A percentile compares a stretch with the other conserved stretches of the same genome.
phyloP scores from a whole-genome alignment of 1,284 basidiomycete genomes.

The Puccinia hordei region DNA sequence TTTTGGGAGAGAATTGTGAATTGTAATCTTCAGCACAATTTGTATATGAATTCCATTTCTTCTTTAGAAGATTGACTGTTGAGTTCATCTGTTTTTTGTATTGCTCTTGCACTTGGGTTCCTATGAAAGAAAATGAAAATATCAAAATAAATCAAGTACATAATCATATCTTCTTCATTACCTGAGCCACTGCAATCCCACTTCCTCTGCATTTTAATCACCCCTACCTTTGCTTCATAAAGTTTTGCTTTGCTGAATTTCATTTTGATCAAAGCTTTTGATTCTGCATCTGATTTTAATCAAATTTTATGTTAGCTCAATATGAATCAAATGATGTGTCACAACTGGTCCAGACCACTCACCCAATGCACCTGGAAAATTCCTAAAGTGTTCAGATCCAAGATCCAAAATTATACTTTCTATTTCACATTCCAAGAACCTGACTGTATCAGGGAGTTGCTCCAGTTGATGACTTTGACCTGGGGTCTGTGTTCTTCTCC shows the following conservation, averaged over 20 bases:
- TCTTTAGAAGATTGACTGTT: not conserved
- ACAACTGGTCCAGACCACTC: no score
- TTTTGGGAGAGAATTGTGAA: not conserved
- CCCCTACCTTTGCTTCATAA: conserved; percentile 22
- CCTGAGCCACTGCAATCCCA: not conserved
- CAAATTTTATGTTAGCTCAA: no score
- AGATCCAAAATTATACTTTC: not conserved
- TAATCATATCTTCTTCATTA: no score
- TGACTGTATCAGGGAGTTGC: not conserved
- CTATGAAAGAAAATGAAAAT: not conserved
- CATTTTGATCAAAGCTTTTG: conserved; percentile 14
- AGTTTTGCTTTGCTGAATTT: conserved; percentile 1
- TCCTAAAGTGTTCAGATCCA: not conserved
- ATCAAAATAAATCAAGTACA: not conserved
- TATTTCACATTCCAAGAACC: not conserved
- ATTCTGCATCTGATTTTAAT: conserved; percentile 4
- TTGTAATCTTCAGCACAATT: not conserved
- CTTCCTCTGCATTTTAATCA: conserved; percentile 19
- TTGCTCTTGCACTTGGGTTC: conserved; percentile 7
- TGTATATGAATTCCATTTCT: conserved; percentile 1
- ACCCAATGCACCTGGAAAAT: not conserved
- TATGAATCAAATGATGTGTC: not conserved
- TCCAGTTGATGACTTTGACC: not conserved
- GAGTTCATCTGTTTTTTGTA: conserved; percentile 26
- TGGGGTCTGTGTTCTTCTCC: not conserved